A percentile compares a stretch with the other conserved stretches of the same genome.
Evolutionary conservation across 2,329 filamentous ascomycete species (phyloP).

Genomic region (Fusarium buxicola): DNA sequence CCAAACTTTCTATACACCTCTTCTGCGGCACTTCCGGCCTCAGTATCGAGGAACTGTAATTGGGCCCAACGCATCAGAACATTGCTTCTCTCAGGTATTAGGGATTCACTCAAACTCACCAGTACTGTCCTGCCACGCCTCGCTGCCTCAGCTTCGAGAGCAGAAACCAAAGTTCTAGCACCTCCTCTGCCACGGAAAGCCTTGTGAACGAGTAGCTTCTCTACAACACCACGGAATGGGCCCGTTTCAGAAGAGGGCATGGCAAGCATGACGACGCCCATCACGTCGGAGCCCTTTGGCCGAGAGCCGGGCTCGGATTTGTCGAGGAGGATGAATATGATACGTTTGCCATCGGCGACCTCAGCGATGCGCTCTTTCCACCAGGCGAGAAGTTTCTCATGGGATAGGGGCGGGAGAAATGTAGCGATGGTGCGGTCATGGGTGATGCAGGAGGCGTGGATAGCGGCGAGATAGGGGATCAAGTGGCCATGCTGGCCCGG

Average conservation of each 20-base stretch:
- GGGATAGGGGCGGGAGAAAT: conserved; percentile 69
- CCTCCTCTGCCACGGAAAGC: conserved; percentile 63
- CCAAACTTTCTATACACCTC: conserved; percentile 66
- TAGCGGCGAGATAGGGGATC: conserved; percentile 66
- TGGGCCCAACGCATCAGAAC: conserved; percentile 1
- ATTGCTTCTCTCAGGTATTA: not conserved
- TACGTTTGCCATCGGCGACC: conserved; percentile 56
- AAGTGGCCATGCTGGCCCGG: conserved; percentile 61
- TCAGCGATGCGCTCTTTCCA: conserved; percentile 67
- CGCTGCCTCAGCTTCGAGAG: conserved; percentile 66
- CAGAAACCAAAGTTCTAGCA: conserved; percentile 62
- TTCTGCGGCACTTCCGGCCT: conserved; percentile 64
- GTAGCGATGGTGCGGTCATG: conserved; percentile 67
- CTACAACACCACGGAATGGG: conserved; percentile 64
- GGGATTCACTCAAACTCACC: conserved; percentile 54
- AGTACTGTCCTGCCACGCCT: conserved; percentile 62
- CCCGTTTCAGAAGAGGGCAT: conserved; percentile 67
- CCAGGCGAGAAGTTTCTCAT: conserved; percentile 66
- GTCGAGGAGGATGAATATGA: conserved; percentile 66
- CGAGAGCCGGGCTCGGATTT: conserved; percentile 49
- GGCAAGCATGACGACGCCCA: conserved; percentile 67
- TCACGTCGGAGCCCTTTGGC: conserved; percentile 58
- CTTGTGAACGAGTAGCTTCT: conserved; percentile 69
- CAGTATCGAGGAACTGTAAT: conserved; percentile 63
- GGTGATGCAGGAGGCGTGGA: conserved; percentile 70